Evolutionary conservation across 2,329 filamentous ascomycete species (phyloP), one percentile per base, ranked within the genome.

Genomic region (Fusarium scirpi): DNA sequence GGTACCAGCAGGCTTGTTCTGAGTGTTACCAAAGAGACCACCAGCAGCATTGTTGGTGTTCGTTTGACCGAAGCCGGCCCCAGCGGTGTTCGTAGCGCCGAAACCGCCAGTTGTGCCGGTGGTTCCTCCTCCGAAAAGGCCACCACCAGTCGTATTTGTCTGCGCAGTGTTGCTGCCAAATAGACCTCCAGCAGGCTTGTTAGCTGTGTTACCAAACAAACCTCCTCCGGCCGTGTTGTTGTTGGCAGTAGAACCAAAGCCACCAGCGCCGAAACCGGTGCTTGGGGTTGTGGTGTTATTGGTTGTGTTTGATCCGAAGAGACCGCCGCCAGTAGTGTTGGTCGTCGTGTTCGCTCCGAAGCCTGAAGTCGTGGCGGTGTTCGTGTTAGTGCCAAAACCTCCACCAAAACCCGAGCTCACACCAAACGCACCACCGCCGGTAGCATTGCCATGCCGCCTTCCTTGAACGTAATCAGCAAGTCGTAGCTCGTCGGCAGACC

Each of bases 391-490:
- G 29, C 84, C 83, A 57, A 86, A 86, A 29, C 86, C 86, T 68
- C 86, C 86, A 11, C 85, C 83, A 72, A 87, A 85, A 49, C 80
- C 80, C 22, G 85, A 85, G 72, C 79, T 79, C 27, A 90, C 85
- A 20, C 94, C 95, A 80, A 98, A 98, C 10, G 92, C 92, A 62
- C 94, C 94, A 71, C 94, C 92, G 30, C 93, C 94, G 67, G 91
- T 93, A 44, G 88, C 87, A 80, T 95, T 97, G 34, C 94, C 96
- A 78, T 89, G 93, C 57, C 91, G 91, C 63, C 94, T 90, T 53
- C 94, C 94, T 80, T 94, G 92, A 63, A 91, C 88, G 79, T 99
- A 99, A 80, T 99, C 96, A 47, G 90, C 93, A 66, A 97, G 81
- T 76, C 93, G 87, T 57, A 96, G 82, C 79, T 96, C 91, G 75